A percentile compares a stretch with the other conserved stretches of the same genome.
Evolutionary conservation across 176 grass and related monocot species (phyloP).

Genomic region (Aegilops sharonensis): DNA sequence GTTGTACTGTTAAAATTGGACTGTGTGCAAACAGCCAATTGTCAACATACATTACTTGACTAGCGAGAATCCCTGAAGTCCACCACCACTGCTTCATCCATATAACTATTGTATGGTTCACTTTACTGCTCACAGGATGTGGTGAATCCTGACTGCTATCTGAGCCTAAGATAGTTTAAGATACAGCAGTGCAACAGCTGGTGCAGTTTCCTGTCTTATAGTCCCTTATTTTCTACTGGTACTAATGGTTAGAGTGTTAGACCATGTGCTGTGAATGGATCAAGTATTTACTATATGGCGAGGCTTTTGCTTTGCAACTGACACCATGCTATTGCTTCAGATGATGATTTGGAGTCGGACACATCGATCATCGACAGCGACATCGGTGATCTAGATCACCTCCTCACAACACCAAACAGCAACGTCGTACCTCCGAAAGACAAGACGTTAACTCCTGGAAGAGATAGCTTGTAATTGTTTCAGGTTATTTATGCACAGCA

Average conservation of each 20-base stretch:
- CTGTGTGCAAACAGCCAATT: not conserved
- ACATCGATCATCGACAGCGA: conserved; percentile 48
- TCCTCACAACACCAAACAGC: conserved; percentile 66
- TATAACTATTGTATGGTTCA: not conserved
- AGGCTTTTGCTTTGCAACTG: not conserved
- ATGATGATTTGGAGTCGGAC: conserved; percentile 67
- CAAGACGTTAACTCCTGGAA: conserved; percentile 45
- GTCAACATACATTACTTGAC: not conserved
- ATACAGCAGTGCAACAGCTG: not conserved
- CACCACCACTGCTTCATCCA: not conserved
- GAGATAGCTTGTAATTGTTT: conserved; percentile 38
- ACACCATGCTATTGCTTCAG: conserved; percentile 36
- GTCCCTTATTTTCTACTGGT: not conserved
- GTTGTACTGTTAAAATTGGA: not conserved
- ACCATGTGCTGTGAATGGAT: not conserved
- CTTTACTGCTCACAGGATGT: not conserved
- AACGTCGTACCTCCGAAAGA: conserved; percentile 58
- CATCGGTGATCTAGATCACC: conserved; percentile 54
- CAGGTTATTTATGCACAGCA: conserved; percentile 1
- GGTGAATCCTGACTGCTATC: not conserved
- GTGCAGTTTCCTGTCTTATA: not conserved
- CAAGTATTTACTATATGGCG: not conserved
- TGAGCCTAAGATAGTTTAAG: not conserved
- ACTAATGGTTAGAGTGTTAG: not conserved
- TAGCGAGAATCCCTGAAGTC: not conserved